A percentile compares a stretch with the other conserved stretches of the same genome.
These are phyloP conservation scores for Globisporangium nodosum DNA, from an alignment of 352 stramenopile genomes.

Conservation along the genomic window DNA sequence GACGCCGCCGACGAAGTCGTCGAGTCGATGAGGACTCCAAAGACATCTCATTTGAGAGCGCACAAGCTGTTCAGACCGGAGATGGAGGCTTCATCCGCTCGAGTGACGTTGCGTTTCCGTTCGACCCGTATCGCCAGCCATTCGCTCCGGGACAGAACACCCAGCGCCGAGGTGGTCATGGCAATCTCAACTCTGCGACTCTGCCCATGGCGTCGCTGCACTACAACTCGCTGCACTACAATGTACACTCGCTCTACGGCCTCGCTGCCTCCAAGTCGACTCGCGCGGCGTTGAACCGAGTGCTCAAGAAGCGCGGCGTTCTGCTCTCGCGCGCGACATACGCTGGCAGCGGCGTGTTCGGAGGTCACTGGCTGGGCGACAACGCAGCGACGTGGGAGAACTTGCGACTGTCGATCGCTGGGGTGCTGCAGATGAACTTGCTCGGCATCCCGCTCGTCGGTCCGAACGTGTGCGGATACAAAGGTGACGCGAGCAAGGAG, in stretches of 20 bases:
- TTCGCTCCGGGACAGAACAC: slow-evolving; percentile 62
- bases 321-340: slow-evolving; percentile 69
- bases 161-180: slow-evolving; percentile 27
- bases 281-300: slow-evolving; percentile 29
- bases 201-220: slow-evolving; percentile 72
- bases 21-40: neutral
- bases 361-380: slow-evolving; percentile 55
- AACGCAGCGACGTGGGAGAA: slow-evolving; percentile 74
- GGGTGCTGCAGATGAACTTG: slow-evolving; percentile 72
- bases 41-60: slow-evolving; percentile 4
- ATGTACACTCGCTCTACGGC: slow-evolving; percentile 83
- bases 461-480: slow-evolving; percentile 58
- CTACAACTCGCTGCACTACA: slow-evolving; percentile 73
- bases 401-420: slow-evolving; percentile 64
- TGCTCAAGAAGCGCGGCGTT: slow-evolving; percentile 58
- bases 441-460: slow-evolving; percentile 68
- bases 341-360: slow-evolving; percentile 50
- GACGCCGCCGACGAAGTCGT: too few relatives aligned
- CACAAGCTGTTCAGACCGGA: too few relatives aligned
- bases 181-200: slow-evolving; percentile 75
- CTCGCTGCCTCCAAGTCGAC: slow-evolving; percentile 57
- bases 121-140: slow-evolving; percentile 77
- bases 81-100: slow-evolving; percentile 52
- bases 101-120: slow-evolving; percentile 63
- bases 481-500: slow-evolving; percentile 41